Percentiles rank a stretch among this genome's conserved stretches.
Evolutionary conservation across 78 protist genomes (phyloP).

Genomic region (Dictyostelium brefeldianum): DNA sequence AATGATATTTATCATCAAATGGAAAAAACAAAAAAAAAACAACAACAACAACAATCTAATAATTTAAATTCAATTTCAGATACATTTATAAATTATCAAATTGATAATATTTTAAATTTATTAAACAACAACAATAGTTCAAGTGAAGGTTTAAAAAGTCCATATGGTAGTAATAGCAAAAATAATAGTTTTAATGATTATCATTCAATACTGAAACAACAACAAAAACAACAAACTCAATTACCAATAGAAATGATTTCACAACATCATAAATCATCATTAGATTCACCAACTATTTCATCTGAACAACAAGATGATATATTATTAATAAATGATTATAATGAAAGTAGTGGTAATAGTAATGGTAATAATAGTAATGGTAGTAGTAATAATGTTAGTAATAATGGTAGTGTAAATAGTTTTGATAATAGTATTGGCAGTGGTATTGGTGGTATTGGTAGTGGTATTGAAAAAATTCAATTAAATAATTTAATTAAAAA

Average conservation of each 20-base stretch:
- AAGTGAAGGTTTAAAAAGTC: background rate
- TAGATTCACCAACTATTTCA: background rate
- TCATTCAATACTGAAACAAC: background rate
- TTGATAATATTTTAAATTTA: conserved; percentile 23
- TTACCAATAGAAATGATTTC: background rate
- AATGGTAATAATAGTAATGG: background rate
- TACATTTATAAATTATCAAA: conserved; percentile 42
- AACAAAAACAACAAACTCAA: conserved; percentile 34
- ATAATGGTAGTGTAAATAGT: background rate
- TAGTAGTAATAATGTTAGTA: background rate
- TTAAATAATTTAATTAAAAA: background rate
- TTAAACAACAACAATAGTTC: background rate
- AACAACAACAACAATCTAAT: conserved; percentile 15
- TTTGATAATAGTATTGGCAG: background rate
- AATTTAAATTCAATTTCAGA: background rate
- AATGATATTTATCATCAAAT: conserved; percentile 22
- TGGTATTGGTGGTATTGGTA: no score
- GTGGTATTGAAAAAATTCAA: conserved; percentile 9
- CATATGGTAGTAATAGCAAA: background rate
- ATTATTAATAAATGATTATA: conserved; percentile 47
- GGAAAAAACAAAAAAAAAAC: conserved; percentile 10
- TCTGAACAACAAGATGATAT: conserved; percentile 13
- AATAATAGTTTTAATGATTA: conserved; percentile 7
- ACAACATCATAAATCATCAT: background rate
- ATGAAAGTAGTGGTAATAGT: conserved; percentile 13